Evolutionary conservation across 2,329 filamentous ascomycete genomes (phyloP).

Genomic region (Ceratocystis colombiana): DNA sequence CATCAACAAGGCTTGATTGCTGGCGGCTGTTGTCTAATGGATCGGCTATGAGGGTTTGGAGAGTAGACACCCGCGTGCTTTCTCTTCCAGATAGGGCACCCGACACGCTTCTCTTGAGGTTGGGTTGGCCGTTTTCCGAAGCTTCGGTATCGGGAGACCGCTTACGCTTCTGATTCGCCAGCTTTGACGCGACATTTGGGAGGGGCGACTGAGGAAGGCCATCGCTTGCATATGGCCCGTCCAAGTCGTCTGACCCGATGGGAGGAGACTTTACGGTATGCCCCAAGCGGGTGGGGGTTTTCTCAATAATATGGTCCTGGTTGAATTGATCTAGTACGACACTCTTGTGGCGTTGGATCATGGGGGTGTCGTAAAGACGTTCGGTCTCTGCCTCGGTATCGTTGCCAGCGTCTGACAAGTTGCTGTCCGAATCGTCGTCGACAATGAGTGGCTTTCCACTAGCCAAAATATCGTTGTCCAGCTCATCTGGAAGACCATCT

Average conservation of each 20-base stretch:
- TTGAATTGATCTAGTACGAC: conserved; percentile 49
- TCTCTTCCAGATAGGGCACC: conserved; percentile 12
- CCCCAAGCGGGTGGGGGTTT: conserved; percentile 50
- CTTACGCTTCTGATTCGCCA: conserved; percentile 42
- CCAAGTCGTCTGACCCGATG: conserved; percentile 16
- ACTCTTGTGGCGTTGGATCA: conserved; percentile 52
- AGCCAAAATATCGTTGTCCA: conserved; percentile 47
- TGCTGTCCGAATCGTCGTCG: conserved; percentile 38
- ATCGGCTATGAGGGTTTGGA: conserved; percentile 20
- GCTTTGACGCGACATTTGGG: conserved; percentile 23
- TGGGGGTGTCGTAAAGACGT: conserved; percentile 79
- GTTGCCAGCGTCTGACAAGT: conserved; percentile 49
- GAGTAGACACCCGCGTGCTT: conserved; percentile 28
- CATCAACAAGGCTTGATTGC: conserved; percentile 9
- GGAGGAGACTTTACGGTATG: conserved; percentile 14
- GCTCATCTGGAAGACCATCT: conserved; percentile 58
- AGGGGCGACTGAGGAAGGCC: conserved; percentile 20
- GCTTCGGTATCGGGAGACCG: conserved; percentile 39
- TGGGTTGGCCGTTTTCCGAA: conserved; percentile 40
- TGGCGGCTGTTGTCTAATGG: conserved; percentile 11
- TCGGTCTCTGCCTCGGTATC: conserved; percentile 88
- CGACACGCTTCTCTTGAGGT: conserved; percentile 46
- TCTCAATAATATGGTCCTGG: conserved; percentile 45
- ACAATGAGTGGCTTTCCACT: conserved; percentile 30
- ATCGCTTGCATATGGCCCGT: conserved; percentile 24